phyloP scores from a whole-genome alignment of 2,329 filamentous ascomycete species.

The Claviceps sp. region DNA sequence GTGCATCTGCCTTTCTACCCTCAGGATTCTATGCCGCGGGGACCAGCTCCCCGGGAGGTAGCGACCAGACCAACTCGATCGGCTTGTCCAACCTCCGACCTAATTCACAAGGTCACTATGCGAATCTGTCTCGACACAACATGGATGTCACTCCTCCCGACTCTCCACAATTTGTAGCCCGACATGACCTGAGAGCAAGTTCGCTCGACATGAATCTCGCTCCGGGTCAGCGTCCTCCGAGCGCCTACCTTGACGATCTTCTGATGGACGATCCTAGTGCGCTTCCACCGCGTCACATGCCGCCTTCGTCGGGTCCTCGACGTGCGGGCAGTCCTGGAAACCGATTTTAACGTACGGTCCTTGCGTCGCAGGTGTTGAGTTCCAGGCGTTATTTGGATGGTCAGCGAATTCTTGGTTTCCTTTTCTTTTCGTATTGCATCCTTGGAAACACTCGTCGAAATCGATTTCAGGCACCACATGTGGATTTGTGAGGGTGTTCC shows the following conservation, averaged over 20 bases:
- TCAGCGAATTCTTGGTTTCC: not conserved
- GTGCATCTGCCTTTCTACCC: conserved; percentile 71
- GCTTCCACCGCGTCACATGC: conserved; percentile 32
- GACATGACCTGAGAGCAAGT: conserved; percentile 45
- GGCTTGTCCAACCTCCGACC: conserved; percentile 48
- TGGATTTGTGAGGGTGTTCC: not conserved
- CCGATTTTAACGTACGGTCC: conserved; percentile 10
- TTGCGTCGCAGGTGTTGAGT: not conserved
- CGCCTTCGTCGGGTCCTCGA: conserved; percentile 10
- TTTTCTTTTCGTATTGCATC: not conserved
- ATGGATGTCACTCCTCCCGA: conserved; percentile 45
- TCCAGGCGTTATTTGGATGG: not conserved
- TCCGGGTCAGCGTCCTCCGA: conserved; percentile 62
- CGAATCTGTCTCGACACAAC: conserved; percentile 26
- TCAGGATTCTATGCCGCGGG: conserved; percentile 81
- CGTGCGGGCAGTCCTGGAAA: conserved; percentile 12
- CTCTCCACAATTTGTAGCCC: conserved; percentile 43
- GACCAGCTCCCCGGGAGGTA: conserved; percentile 33
- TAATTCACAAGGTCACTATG: conserved; percentile 38
- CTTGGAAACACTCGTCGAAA: not conserved
- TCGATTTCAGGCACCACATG: not conserved
- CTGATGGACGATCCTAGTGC: conserved; percentile 58
- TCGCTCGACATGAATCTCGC: conserved; percentile 46
- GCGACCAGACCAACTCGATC: conserved; percentile 38
- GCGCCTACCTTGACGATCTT: conserved; percentile 80